These are phyloP conservation scores for Plasmodium yoelii DNA, from an alignment of 169 alveolate genomes.

Conservation along the genomic window DNA sequence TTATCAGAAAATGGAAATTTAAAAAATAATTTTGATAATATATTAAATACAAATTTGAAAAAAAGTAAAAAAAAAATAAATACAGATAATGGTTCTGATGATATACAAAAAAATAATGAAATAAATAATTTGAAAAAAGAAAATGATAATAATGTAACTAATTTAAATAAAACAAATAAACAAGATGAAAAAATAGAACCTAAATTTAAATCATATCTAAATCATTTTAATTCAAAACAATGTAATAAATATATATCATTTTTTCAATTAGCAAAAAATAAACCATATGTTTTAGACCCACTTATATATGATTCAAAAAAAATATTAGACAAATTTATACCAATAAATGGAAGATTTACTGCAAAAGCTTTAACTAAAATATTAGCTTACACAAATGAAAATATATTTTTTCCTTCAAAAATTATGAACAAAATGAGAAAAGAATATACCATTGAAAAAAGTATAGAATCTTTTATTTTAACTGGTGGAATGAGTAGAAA, in stretches of 20 bases:
- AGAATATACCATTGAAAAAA: constrained; percentile 63
- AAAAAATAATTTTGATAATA: constrained; percentile 21
- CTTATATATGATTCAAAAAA: constrained; percentile 78
- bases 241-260: constrained; percentile 73
- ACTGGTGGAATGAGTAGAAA: constrained; percentile 80
- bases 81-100: not conserved
- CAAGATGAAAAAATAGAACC: not conserved
- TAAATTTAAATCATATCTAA: constrained; percentile 47
- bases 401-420: constrained; percentile 74
- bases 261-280: constrained; percentile 63
- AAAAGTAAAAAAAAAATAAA: constrained; percentile 9
- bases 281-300: constrained; percentile 80
- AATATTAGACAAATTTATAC: constrained; percentile 78
- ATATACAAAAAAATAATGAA: not conserved
- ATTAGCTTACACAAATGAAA: constrained; percentile 56
- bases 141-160: not conserved
- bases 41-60: not conserved
- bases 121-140: not conserved
- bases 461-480: constrained; percentile 76
- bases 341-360: constrained; percentile 79
- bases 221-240: constrained; percentile 35
- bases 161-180: too few relatives aligned
- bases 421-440: constrained; percentile 51
- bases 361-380: constrained; percentile 78
- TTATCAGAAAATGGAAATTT: constrained; percentile 2